A percentile compares a stretch with the other conserved stretches of the same genome.
phyloP scores from a whole-genome alignment of 495 filamentous ascomycete genomes.

The Daldinia caldariorum region DNA sequence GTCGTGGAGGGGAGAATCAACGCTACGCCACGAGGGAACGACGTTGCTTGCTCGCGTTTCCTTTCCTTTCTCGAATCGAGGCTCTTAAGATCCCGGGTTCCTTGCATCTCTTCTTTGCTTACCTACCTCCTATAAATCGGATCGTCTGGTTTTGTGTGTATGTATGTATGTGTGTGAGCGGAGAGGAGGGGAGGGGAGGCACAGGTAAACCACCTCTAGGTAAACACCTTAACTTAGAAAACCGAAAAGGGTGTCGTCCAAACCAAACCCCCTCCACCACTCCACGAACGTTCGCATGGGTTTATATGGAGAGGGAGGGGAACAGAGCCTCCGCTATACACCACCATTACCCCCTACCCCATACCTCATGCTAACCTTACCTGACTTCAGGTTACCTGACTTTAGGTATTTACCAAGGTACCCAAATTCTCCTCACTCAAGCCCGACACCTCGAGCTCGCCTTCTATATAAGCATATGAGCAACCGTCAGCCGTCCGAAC shows the following conservation, averaged over 20 bases:
- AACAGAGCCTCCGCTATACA: too few species aligned
- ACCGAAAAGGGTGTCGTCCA: not conserved
- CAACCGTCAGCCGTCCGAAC: not conserved
- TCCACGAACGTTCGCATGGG: not conserved
- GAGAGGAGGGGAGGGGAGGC: not conserved
- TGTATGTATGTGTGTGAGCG: not conserved
- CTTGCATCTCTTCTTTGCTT: not conserved
- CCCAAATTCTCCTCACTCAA: too few species aligned
- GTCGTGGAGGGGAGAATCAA: not conserved
- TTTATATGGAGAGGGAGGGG: too few species aligned
- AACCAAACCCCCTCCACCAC: not conserved
- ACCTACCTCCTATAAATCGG: too few species aligned
- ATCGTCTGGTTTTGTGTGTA: not conserved
- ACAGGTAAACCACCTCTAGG: not conserved
- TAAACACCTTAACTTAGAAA: not conserved
- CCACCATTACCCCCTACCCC: too few species aligned
- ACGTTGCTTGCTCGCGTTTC: not conserved
- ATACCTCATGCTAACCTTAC: too few species aligned
- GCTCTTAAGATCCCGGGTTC: not conserved
- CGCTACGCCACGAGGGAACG: slow-evolving; percentile 1
- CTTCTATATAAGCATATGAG: slow-evolving; percentile 3
- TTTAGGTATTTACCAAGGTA: too few species aligned
- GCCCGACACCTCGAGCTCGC: not conserved
- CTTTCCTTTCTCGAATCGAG: not conserved
- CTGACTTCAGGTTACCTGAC: too few species aligned